Conservation (phyloP, 495 filamentous ascomycete species). For the Hypoxylon fuscum region DNA sequence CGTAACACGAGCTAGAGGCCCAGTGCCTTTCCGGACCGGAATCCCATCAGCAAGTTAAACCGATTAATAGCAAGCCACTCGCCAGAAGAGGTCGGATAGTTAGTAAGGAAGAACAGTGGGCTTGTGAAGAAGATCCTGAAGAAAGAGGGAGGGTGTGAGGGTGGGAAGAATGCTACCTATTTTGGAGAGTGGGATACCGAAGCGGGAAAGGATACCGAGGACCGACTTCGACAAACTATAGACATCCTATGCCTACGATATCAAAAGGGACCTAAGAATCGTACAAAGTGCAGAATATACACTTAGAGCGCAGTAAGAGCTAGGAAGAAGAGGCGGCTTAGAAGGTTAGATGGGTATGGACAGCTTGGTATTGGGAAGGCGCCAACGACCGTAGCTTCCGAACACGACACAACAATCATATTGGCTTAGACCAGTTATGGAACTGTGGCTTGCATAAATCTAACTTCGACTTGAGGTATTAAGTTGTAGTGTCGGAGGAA, state of each 20-base stretch:
- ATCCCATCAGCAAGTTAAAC: not conserved
- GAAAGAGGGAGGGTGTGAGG: not conserved
- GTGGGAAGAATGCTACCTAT: slow-evolving; percentile 2
- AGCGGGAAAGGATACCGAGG: not conserved
- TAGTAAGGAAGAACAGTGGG: not conserved
- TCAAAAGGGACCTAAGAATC: too few species aligned
- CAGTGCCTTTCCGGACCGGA: slow-evolving; percentile 6
- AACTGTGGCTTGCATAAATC: too few species aligned
- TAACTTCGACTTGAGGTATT: too few species aligned
- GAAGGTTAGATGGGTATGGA: not conserved
- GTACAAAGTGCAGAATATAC: too few species aligned
- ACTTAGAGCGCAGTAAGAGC: not conserved
- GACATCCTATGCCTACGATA: too few species aligned
- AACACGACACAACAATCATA: not conserved
- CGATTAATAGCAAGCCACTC: not conserved
- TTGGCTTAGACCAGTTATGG: too few species aligned
- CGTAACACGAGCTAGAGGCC: slow-evolving; percentile 15
- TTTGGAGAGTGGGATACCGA: not conserved
- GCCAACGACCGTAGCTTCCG: not conserved
- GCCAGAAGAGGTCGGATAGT: not conserved
- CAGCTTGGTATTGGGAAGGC: not conserved
- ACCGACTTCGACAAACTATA: not conserved
- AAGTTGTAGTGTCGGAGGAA: too few species aligned
- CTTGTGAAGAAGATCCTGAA: not conserved
- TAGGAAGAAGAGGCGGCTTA: not conserved